A percentile compares a stretch with the other conserved stretches of the same genome.
Conservation (phyloP, 2,329 filamentous ascomycete genomes). For the Westerdykella ornata region DNA sequence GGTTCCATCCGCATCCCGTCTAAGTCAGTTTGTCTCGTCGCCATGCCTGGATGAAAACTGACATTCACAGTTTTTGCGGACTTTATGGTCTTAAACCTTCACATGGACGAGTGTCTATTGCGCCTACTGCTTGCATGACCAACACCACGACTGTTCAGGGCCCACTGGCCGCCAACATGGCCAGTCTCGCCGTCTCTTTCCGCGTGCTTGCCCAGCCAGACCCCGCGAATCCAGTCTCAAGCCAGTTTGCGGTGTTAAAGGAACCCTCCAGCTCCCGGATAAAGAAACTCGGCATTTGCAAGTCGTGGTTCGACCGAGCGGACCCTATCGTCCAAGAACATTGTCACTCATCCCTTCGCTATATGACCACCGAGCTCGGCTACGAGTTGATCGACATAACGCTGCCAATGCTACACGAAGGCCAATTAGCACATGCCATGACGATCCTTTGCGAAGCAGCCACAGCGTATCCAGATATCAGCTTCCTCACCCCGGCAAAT, state of each 20-base stretch:
- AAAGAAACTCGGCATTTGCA: slow-evolving; percentile 65
- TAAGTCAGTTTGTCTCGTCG: slow-evolving; percentile 44
- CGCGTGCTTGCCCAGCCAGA: slow-evolving; percentile 70
- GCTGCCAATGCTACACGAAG: slow-evolving; percentile 62
- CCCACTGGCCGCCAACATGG: slow-evolving; percentile 67
- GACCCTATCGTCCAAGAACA: slow-evolving; percentile 56
- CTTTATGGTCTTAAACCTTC: slow-evolving; percentile 75
- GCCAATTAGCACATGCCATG: slow-evolving; percentile 68
- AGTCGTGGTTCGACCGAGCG: slow-evolving; percentile 62
- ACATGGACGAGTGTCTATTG: slow-evolving; percentile 59
- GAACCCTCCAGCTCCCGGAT: slow-evolving; percentile 40
- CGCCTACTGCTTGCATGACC: slow-evolving; percentile 54
- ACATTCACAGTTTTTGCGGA: slow-evolving; percentile 50
- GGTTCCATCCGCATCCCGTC: slow-evolving; percentile 69
- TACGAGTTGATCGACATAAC: slow-evolving; percentile 55
- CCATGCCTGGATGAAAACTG: not conserved
- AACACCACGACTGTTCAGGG: slow-evolving; percentile 62
- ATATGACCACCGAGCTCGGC: slow-evolving; percentile 47
- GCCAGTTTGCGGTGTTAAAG: slow-evolving; percentile 53
- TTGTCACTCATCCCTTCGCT: slow-evolving; percentile 57
- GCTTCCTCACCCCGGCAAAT: slow-evolving; percentile 59
- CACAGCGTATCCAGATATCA: slow-evolving; percentile 42
- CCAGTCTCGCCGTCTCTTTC: slow-evolving; percentile 77
- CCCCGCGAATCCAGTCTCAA: slow-evolving; percentile 53
- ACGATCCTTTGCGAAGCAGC: slow-evolving; percentile 70